phyloP scores from a whole-genome alignment of 768 basidiomycete species.

The Cubamyces lactineus region DNA sequence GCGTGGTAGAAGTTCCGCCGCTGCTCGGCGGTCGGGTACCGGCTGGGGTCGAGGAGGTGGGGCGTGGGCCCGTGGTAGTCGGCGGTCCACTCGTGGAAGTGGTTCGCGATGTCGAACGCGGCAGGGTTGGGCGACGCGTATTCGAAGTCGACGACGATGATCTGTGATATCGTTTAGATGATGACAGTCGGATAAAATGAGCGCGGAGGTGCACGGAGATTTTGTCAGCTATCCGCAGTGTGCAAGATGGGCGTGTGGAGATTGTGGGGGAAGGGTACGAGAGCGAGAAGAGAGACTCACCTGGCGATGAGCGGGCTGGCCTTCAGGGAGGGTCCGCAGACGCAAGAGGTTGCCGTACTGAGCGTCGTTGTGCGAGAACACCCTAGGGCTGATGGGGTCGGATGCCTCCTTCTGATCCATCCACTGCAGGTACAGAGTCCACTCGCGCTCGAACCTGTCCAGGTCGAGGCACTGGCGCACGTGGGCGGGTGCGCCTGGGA shows the following conservation, averaged over 20 bases:
- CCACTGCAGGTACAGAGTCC: constrained; percentile 75
- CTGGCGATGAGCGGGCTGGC: constrained; percentile 75
- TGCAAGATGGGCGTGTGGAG: neutral
- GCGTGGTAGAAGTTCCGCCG: constrained; percentile 84
- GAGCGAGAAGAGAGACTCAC: constrained; percentile 42
- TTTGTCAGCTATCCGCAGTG: too few relatives aligned
- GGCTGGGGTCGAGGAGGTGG: constrained; percentile 61
- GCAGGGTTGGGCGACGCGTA: constrained; percentile 93
- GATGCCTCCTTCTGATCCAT: constrained; percentile 60
- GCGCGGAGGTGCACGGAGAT: neutral
- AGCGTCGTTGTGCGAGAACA: constrained; percentile 92
- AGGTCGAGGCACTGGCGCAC: constrained; percentile 63
- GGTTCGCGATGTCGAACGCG: constrained; percentile 95
- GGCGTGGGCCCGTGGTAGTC: constrained; percentile 79
- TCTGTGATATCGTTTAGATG: constrained; percentile 46
- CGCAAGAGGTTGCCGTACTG: constrained; percentile 93
- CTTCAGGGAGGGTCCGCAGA: constrained; percentile 58
- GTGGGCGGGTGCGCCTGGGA: constrained; percentile 53
- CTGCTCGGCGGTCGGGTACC: constrained; percentile 74
- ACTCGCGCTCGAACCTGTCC: constrained; percentile 60
- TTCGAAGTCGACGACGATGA: constrained; percentile 97
- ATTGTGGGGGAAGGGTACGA: neutral
- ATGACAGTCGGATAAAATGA: constrained; percentile 23
- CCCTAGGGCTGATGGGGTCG: constrained; percentile 62
- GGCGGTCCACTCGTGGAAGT: constrained; percentile 97